A percentile compares a stretch with the other conserved stretches of the same genome.
phyloP scores from a whole-genome alignment of 2,329 filamentous ascomycete species.

The Monilinia vaccinii-corymbosi region DNA sequence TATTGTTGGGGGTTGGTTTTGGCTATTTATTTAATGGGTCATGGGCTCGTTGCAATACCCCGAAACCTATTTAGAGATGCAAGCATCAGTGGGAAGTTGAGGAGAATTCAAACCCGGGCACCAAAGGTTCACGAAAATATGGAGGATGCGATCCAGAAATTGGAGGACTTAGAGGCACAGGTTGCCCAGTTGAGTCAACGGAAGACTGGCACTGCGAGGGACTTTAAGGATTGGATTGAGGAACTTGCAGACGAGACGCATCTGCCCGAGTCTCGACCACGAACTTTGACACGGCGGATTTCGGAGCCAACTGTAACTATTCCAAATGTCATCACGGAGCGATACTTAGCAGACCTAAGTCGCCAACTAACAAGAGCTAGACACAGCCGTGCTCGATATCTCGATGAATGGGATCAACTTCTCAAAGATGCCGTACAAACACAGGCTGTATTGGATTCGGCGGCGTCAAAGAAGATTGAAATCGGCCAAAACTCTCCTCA shows the following conservation, averaged over 20 bases:
- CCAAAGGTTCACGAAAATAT: constrained; percentile 79
- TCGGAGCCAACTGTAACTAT: constrained; percentile 40
- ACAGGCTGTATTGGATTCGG: constrained; percentile 77
- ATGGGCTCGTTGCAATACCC: constrained; percentile 87
- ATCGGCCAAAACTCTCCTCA: constrained; percentile 54
- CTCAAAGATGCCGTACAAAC: constrained; percentile 65
- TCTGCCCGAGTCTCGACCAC: constrained; percentile 52
- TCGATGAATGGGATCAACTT: constrained; percentile 76
- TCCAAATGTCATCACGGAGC: constrained; percentile 81
- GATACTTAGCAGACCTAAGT: constrained; percentile 85
- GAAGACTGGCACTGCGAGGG: constrained; percentile 66
- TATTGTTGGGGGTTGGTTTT: constrained; percentile 90
- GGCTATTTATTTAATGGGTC: constrained; percentile 96
- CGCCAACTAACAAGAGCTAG: constrained; percentile 71
- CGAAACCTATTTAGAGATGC: constrained; percentile 71
- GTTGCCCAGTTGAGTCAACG: constrained; percentile 70
- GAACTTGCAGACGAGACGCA: constrained; percentile 74
- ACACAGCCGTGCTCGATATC: constrained; percentile 74
- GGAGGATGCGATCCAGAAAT: constrained; percentile 68
- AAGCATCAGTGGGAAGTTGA: constrained; percentile 64
- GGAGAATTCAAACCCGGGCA: constrained; percentile 67
- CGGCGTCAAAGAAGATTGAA: constrained; percentile 69
- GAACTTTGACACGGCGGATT: constrained; percentile 34
- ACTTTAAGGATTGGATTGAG: constrained; percentile 91
- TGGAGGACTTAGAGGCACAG: constrained; percentile 76